Evolutionary conservation across 148 eudicot genomes (phyloP).

Genomic region (Rhododendron williamsianum): DNA sequence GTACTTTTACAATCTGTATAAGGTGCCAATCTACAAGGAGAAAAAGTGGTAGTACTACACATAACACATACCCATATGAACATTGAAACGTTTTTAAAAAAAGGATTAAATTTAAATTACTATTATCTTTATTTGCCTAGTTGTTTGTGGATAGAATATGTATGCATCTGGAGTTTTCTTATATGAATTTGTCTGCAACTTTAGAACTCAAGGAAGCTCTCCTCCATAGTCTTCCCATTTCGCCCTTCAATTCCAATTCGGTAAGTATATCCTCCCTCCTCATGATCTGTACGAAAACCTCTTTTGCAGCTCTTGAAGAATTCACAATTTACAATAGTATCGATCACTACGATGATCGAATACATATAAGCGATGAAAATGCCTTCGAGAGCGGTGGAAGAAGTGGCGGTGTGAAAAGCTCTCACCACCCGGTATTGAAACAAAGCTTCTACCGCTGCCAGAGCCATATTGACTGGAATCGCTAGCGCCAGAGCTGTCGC

Average conservation of each 20-base stretch:
- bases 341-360: slow-evolving; percentile 50
- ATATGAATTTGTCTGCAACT: background rate
- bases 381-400: slow-evolving; percentile 45
- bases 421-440: slow-evolving; percentile 57
- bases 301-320: slow-evolving; percentile 50
- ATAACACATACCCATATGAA: background rate
- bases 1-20: slow-evolving; percentile 2
- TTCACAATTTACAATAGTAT: slow-evolving; percentile 43
- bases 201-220: slow-evolving; percentile 13
- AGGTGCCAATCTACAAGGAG: background rate
- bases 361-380: slow-evolving; percentile 63
- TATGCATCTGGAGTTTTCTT: background rate
- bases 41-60: background rate
- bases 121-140: background rate
- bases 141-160: background rate
- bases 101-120: background rate
- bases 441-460: slow-evolving; percentile 66
- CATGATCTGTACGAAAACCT: background rate
- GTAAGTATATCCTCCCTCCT: slow-evolving; percentile 7
- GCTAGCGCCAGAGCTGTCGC: slow-evolving; percentile 60
- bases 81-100: background rate
- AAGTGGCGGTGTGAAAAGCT: slow-evolving; percentile 9
- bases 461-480: slow-evolving; percentile 45
- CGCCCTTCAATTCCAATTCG: background rate
- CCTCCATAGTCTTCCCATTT: slow-evolving; percentile 10